Conservation (phyloP, 176 grass and related monocot species). For the Avena atlantica region DNA sequence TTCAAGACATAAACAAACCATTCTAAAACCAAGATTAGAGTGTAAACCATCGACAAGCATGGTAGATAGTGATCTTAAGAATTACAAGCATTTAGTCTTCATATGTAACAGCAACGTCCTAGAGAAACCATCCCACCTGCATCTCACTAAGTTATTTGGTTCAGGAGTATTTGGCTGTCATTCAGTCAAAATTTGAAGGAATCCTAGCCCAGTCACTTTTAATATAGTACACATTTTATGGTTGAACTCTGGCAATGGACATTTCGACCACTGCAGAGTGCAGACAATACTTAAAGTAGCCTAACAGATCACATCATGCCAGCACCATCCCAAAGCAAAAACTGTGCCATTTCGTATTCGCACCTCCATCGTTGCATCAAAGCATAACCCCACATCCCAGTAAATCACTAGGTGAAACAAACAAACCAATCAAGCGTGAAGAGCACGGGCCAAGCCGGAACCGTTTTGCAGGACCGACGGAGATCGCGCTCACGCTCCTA, state of each 20-base stretch:
- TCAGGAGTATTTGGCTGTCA: background rate
- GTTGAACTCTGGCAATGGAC: background rate
- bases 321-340: background rate
- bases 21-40: background rate
- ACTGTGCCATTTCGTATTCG: background rate
- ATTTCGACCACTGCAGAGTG: too few species aligned
- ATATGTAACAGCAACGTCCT: background rate
- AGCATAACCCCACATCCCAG: background rate
- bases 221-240: background rate
- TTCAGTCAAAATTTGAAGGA: background rate
- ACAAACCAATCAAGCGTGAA: background rate
- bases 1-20: background rate
- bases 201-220: background rate
- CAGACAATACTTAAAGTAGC: too few species aligned
- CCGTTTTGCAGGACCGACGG: background rate
- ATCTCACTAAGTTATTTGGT: background rate
- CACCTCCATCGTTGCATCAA: background rate
- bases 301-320: slow-evolving; percentile 3
- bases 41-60: background rate
- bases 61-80: background rate
- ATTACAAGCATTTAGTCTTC: background rate
- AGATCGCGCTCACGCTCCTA: background rate
- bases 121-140: background rate
- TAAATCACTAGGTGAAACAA: background rate
- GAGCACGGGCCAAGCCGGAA: background rate